Percentiles rank a stretch among this genome's conserved stretches.
Conservation (phyloP, 495 filamentous ascomycete species). For the Amphirosellinia nigrospora region DNA sequence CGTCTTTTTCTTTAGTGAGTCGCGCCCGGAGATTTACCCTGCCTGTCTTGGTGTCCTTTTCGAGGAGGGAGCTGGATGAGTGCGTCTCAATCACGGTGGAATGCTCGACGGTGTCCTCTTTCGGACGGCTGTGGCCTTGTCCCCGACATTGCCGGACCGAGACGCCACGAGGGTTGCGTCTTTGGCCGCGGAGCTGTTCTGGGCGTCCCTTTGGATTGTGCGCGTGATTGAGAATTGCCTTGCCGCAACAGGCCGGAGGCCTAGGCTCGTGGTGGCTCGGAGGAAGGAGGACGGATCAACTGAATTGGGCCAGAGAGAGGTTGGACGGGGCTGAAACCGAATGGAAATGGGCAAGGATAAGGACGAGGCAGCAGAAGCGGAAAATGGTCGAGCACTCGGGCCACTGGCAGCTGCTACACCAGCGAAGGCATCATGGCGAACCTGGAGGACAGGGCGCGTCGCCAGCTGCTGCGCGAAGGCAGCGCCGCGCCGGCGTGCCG, state of each 20-base stretch:
- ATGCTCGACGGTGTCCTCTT: not conserved
- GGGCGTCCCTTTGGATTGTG: conserved; percentile 37
- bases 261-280: not conserved
- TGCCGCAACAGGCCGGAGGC: not conserved
- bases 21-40: conserved; percentile 88
- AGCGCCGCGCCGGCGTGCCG: conserved; percentile 11
- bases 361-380: not conserved
- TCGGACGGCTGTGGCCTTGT: not conserved
- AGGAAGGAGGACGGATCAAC: not conserved
- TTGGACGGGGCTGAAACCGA: not conserved
- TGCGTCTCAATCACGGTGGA: not conserved
- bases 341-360: no score
- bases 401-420: not conserved
- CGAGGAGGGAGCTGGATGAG: conserved; percentile 35
- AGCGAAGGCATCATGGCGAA: not conserved
- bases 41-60: conserved; percentile 85
- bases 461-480: conserved; percentile 10
- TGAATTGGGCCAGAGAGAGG: not conserved
- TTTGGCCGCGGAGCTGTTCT: not conserved
- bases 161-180: not conserved
- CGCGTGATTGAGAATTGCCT: conserved; percentile 11
- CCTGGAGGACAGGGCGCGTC: not conserved
- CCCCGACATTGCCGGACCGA: not conserved
- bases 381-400: not conserved
- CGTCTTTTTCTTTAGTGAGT: conserved; percentile 78